A percentile compares a stretch with the other conserved stretches of the same genome.
Evolutionary conservation across 176 grass and related monocot species (phyloP).

Genomic region (Zoysia pacifica): DNA sequence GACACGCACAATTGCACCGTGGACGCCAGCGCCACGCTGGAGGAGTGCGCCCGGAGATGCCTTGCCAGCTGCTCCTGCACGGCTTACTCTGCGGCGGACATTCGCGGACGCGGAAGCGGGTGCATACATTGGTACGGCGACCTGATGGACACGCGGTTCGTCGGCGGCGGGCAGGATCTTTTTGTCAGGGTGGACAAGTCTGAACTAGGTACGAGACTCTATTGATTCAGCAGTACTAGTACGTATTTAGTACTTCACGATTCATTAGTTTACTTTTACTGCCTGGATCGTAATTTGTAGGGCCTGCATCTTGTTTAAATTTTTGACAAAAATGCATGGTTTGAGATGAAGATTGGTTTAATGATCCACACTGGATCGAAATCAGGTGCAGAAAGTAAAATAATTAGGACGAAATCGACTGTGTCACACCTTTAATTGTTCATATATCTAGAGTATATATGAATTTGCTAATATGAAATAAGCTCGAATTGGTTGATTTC

Average conservation of each 20-base stretch:
- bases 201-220: constrained; percentile 35
- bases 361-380: too few relatives aligned
- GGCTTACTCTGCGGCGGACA: constrained; percentile 49
- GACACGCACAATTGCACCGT: constrained; percentile 35
- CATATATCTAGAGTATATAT: too few relatives aligned
- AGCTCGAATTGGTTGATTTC: too few relatives aligned
- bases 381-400: too few relatives aligned
- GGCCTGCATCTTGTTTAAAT: too few relatives aligned
- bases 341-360: too few relatives aligned
- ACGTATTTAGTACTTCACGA: neutral
- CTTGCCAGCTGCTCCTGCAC: constrained; percentile 41
- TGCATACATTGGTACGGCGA: constrained; percentile 61
- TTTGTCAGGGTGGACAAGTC: constrained; percentile 40
- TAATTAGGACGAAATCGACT: too few relatives aligned
- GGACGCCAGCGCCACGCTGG: constrained; percentile 18
- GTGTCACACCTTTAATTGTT: too few relatives aligned
- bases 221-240: too few relatives aligned
- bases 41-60: constrained; percentile 37
- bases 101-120: constrained; percentile 36
- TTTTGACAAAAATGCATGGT: too few relatives aligned
- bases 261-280: neutral
- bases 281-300: too few relatives aligned
- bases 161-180: constrained; percentile 43
- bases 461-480: too few relatives aligned
- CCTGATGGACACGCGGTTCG: constrained; percentile 49